Base-by-base conservation (phyloP, 2,329 filamentous ascomycete species). In the Monilinia polystroma region DNA sequence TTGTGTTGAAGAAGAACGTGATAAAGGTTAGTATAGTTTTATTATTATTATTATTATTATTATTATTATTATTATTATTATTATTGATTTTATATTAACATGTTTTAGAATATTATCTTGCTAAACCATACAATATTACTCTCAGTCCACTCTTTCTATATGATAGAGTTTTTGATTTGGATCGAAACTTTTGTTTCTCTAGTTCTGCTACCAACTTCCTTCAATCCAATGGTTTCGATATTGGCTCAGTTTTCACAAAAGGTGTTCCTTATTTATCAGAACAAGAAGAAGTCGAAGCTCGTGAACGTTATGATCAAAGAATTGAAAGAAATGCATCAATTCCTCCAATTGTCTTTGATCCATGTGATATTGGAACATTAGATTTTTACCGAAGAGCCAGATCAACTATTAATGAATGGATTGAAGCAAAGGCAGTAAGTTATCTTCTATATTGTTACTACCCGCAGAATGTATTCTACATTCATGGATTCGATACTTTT, bases 91-190 rank as follows among this genome's bases (percentile, higher is more conserved):
- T 43, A 38, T 53, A 49, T 55, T 60, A 26, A 54, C 59, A 8
- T 60, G 70, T 64, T 70, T 64, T 81, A 83, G 78, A 66, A 73
- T 77, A 53, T 57, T 90, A 90, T 73, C 79, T 82, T 7, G 78
- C 87, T 45, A 83, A 83, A 32, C 86, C 88, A 2, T 90, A 87
- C 78, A 90, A 90, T 76, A 81, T 90, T 76, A 81, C 84, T 70
- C 74, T 90, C 63, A 86, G 80, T 69, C 87, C 88, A 75, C 84
- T 38, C 76, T 80, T 29, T 74, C 79, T 23, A 68, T 70, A 38
- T 77, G 67, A 67, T 2, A 62, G 35, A 65, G 80, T 80, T 20
- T 74, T 89, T 35, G 83, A 84, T 20, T 74, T 90, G 53, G 84
- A 88, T 69, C 82, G 88, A n/a, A 82, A 82, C 63, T 85, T 88